Evolutionary conservation across 2,329 filamentous ascomycete genomes (phyloP), one percentile per base, ranked within the genome.

Genomic region (Xylaria polymorpha): DNA sequence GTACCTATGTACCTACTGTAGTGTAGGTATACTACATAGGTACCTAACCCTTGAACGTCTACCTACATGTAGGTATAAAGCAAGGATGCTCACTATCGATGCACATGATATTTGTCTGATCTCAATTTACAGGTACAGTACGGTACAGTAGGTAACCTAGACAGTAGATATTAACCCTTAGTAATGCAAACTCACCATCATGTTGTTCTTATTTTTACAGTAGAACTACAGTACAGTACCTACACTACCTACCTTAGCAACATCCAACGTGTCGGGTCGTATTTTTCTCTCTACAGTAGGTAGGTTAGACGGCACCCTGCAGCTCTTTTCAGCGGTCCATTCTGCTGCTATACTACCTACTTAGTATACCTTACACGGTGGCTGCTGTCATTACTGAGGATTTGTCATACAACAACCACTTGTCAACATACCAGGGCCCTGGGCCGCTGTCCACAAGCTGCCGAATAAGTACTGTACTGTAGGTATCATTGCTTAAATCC

Each of bases 341-440:
- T 48, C 22, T 6, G 46, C 20, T 25, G 10, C 46, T 48, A 8
- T 35, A 4, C 32, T n/a, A n/a, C n/a, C n/a, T n/a, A n/a, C n/a
- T n/a, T n/a, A n/a, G n/a, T n/a, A n/a, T n/a, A n/a, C n/a, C 46
- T 9, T 48, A 9, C 46, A 25, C 10, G 12, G 46, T 50, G 46
- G 22, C 22, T 25, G 46, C 25, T 51, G 20, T 51, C 48, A 32
- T 51, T 29, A n/a, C 15, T n/a, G 15, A 18, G 48, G 9, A 51
- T 51, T 51, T 51, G 48, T 51, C 48, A 51, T 51, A 25, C 48
- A 51, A 25, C 48, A 51, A 51, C 48, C 48, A 32, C 25, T 51
- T 25, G 6, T 29, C 8, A 51, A 32, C 15, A 32, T 32, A 51
- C 48, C 48, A 51, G 48, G 25, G 25, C 18, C 15, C 48, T 25